Evolutionary conservation across 768 basidiomycete species (phyloP).

Genomic region (Boletus huronensis): DNA sequence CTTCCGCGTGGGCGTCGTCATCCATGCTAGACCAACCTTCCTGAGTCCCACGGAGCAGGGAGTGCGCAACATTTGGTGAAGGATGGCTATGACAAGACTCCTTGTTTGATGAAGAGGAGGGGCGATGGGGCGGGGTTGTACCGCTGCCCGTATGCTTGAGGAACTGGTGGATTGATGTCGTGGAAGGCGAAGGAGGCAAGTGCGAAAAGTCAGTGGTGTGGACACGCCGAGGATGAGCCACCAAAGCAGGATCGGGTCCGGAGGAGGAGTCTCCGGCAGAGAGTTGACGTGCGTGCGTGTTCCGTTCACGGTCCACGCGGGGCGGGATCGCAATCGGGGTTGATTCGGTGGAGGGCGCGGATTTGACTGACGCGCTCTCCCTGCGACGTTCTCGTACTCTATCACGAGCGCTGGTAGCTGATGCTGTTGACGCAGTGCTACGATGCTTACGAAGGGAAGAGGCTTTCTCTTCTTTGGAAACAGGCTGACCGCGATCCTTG

Average conservation of each 20-base stretch:
- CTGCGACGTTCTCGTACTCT: constrained; percentile 50
- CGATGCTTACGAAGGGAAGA: constrained; percentile 61
- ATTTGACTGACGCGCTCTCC: constrained; percentile 48
- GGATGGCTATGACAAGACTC: constrained; percentile 41
- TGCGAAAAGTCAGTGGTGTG: constrained; percentile 82
- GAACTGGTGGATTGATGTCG: constrained; percentile 85
- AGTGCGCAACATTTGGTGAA: constrained; percentile 72
- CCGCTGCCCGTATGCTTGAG: constrained; percentile 52
- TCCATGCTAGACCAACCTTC: constrained; percentile 88
- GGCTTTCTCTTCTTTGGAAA: constrained; percentile 47
- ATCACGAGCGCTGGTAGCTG: constrained; percentile 40
- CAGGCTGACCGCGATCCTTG: constrained; percentile 26
- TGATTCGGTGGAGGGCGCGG: constrained; percentile 14
- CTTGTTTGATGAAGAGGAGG: constrained; percentile 39
- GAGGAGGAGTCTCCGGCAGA: constrained; percentile 69
- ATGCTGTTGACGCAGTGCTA: constrained; percentile 58
- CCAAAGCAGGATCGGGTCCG: constrained; percentile 46
- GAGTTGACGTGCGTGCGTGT: constrained; percentile 59
- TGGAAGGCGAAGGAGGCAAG: constrained; percentile 86
- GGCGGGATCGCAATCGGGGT: constrained; percentile 23
- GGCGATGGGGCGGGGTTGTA: constrained; percentile 33
- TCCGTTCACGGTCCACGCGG: constrained; percentile 28
- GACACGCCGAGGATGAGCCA: constrained; percentile 51
- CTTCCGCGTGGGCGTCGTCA: constrained; percentile 86
- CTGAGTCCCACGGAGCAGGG: constrained; percentile 80